A percentile compares a stretch with the other conserved stretches of the same genome.
phyloP scores from a whole-genome alignment of 768 basidiomycete species.

The Lactarius deliciosus region DNA sequence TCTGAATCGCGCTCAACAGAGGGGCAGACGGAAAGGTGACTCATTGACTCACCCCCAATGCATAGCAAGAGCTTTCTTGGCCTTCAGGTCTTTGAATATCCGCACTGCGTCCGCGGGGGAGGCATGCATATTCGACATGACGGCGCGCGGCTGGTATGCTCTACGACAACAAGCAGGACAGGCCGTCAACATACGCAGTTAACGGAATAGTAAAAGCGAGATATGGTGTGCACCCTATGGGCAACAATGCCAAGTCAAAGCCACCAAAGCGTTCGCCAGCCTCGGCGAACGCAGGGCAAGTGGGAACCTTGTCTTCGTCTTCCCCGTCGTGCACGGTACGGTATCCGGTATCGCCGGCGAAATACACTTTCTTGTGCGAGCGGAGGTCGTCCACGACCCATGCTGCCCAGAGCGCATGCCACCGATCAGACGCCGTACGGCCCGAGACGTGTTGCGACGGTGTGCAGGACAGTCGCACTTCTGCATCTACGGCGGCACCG shows the following conservation, averaged over 20 bases:
- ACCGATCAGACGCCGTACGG: conserved; percentile 49
- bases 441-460: conserved; percentile 66
- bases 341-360: conserved; percentile 72
- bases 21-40: not conserved
- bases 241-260: conserved; percentile 69
- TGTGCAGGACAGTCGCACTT: conserved; percentile 56
- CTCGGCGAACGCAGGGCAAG: conserved; percentile 72
- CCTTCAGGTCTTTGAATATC: conserved; percentile 61
- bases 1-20: conserved; percentile 32
- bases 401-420: conserved; percentile 61
- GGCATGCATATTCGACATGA: conserved; percentile 62
- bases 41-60: conserved; percentile 58
- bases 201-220: not conserved
- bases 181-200: not conserved
- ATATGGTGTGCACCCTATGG: conserved; percentile 50
- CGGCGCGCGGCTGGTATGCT: conserved; percentile 53
- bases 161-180: conserved; percentile 38
- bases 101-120: conserved; percentile 67
- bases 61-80: conserved; percentile 63
- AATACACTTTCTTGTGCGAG: conserved; percentile 53
- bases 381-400: conserved; percentile 60
- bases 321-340: conserved; percentile 47
- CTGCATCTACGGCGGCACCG: conserved; percentile 21
- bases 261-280: conserved; percentile 62
- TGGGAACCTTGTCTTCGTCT: conserved; percentile 49